These are phyloP conservation scores for Cyclotella kingstonii DNA, from an alignment of 108 stramenopile genomes.

Conservation along the genomic window DNA sequence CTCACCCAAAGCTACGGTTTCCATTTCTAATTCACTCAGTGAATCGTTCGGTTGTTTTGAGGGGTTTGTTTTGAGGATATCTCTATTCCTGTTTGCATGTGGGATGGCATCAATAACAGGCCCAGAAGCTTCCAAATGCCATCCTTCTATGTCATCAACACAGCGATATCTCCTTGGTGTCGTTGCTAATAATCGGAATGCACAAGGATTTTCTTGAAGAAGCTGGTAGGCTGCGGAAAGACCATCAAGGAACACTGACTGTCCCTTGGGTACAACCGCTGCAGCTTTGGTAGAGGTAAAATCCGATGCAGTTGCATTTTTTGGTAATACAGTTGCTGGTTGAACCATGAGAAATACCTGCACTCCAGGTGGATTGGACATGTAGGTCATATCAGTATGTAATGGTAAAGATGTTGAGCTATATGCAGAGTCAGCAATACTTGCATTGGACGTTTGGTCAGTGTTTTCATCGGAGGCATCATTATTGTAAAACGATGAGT, in stretches of 20 bases:
- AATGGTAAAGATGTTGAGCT: constrained; percentile 68
- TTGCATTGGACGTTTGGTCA: constrained; percentile 57
- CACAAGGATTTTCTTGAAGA: constrained; percentile 44
- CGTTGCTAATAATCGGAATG: constrained; percentile 52
- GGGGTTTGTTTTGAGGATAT: not conserved
- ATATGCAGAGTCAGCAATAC: constrained; percentile 83
- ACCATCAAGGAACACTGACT: constrained; percentile 67
- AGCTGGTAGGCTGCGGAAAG: constrained; percentile 66
- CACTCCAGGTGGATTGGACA: constrained; percentile 73
- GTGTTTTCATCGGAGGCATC: constrained; percentile 11
- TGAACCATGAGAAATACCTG: constrained; percentile 86
- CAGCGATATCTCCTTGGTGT: constrained; percentile 64
- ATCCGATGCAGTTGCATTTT: constrained; percentile 43
- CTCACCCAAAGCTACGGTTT: constrained; percentile 6
- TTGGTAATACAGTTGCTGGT: constrained; percentile 46
- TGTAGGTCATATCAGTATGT: constrained; percentile 86
- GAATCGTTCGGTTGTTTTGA: no score
- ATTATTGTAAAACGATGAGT: constrained; percentile 35
- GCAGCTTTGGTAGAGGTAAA: constrained; percentile 2
- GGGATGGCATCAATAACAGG: constrained; percentile 54
- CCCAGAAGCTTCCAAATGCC: constrained; percentile 75
- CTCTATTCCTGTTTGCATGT: not conserved
- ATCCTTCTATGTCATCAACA: constrained; percentile 64
- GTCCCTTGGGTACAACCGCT: constrained; percentile 39
- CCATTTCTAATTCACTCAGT: no score